Conservation (phyloP, 2,329 filamentous ascomycete genomes). For the Thelonectria discophora region DNA sequence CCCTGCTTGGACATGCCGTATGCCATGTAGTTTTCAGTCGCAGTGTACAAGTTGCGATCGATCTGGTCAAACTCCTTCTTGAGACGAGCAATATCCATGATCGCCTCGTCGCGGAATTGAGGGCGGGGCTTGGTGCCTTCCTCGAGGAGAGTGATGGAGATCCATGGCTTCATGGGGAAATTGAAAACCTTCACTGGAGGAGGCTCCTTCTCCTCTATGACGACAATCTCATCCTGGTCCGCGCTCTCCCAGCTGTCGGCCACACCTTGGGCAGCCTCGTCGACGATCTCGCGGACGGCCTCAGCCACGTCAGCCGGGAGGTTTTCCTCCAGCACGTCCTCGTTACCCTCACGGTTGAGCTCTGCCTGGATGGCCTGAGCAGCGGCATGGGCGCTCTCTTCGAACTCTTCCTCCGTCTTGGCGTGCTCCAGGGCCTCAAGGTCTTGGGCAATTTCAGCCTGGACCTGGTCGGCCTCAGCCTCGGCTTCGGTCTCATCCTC, state of each 20-base stretch:
- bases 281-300: conserved; percentile 48
- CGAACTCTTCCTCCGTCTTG: conserved; percentile 63
- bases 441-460: conserved; percentile 57
- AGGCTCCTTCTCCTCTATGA: conserved; percentile 72
- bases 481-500: conserved; percentile 71
- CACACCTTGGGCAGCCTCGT: conserved; percentile 63
- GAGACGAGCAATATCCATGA: conserved; percentile 91
- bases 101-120: conserved; percentile 77
- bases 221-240: conserved; percentile 73
- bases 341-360: conserved; percentile 63
- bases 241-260: conserved; percentile 94
- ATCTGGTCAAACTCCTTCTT: conserved; percentile 99
- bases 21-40: conserved; percentile 89
- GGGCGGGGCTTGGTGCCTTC: conserved; percentile 64
- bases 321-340: conserved; percentile 61
- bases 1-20: conserved; percentile 95
- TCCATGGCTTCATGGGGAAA: conserved; percentile 96
- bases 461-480: conserved; percentile 59
- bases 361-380: conserved; percentile 62
- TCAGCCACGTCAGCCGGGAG: conserved; percentile 53
- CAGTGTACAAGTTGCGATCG: conserved; percentile 90
- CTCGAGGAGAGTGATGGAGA: conserved; percentile 80
- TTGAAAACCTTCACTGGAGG: conserved; percentile 84
- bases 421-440: conserved; percentile 59
- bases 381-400: conserved; percentile 57